Conservation (phyloP, 805 yeast species). For the Lachancea waltii region DNA sequence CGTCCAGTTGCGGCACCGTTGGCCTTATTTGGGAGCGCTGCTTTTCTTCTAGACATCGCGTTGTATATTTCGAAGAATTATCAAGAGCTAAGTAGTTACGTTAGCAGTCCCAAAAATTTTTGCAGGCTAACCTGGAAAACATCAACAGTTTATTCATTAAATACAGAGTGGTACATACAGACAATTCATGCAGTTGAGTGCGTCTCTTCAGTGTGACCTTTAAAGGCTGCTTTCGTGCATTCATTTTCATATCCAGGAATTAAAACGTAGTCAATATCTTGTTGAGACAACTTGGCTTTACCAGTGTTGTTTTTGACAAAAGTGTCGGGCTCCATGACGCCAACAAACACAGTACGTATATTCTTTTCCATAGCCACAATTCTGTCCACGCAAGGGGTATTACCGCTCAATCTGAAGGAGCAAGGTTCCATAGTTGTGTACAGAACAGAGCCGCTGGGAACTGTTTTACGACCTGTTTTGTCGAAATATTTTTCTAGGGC, state of each 20-base stretch:
- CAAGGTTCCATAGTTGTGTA: conserved; percentile 99
- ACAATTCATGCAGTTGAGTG: too few relatives aligned
- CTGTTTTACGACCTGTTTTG: conserved; percentile 28
- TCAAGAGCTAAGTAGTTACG: neutral
- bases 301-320: conserved; percentile 80
- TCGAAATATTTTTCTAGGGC: conserved; percentile 70
- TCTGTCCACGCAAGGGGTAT: conserved; percentile 79
- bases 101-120: neutral
- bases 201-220: conserved; percentile 54
- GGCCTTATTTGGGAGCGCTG: conserved; percentile 13
- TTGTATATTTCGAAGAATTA: neutral
- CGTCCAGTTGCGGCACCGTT: conserved; percentile 13
- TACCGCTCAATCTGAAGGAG: conserved; percentile 81
- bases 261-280: conserved; percentile 65
- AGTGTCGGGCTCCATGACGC: conserved; percentile 83
- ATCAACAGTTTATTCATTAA: neutral
- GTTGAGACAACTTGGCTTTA: conserved; percentile 41
- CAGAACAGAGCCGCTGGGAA: conserved; percentile 73
- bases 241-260: conserved; percentile 78
- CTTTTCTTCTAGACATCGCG: conserved; percentile 23
- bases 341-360: conserved; percentile 78
- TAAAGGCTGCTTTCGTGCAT: conserved; percentile 61
- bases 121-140: neutral
- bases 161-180: neutral
- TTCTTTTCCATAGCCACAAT: conserved; percentile 44